Evolutionary conservation across 176 grass and related monocot species (phyloP).

Genomic region (Avena insularis): DNA sequence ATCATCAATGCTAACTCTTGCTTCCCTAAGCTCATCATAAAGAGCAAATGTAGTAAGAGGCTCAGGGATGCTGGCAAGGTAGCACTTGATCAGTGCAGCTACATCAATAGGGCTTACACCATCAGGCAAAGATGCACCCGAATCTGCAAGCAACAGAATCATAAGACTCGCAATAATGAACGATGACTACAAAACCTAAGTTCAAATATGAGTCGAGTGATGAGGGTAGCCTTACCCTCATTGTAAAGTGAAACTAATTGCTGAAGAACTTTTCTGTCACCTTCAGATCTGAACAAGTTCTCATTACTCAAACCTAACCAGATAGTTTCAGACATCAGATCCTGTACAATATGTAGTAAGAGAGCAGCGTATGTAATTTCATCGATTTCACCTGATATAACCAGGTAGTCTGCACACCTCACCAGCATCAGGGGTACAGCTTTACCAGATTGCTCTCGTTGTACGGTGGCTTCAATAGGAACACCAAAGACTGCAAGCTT

Average conservation of each 20-base stretch:
- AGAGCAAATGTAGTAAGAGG: slow-evolving; percentile 71
- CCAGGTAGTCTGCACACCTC: slow-evolving; percentile 85
- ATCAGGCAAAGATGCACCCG: slow-evolving; percentile 76
- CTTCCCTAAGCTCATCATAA: slow-evolving; percentile 86
- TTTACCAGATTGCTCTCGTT: slow-evolving; percentile 71
- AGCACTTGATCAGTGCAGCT: slow-evolving; percentile 87
- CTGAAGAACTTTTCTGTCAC: slow-evolving; percentile 76
- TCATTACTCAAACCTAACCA: slow-evolving; percentile 75
- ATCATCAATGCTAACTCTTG: slow-evolving; percentile 79
- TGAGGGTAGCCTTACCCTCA: slow-evolving; percentile 70
- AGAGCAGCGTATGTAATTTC: slow-evolving; percentile 20
- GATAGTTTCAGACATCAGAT: slow-evolving; percentile 43
- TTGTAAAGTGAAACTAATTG: slow-evolving; percentile 93
- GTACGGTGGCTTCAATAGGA: slow-evolving; percentile 78
- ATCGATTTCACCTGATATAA: slow-evolving; percentile 78
- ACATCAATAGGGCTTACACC: slow-evolving; percentile 71
- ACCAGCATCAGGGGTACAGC: slow-evolving; percentile 85
- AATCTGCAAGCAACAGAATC: slow-evolving; percentile 62
- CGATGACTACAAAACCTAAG: slow-evolving; percentile 23
- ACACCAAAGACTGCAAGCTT: slow-evolving; percentile 84
- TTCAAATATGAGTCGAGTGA: slow-evolving; percentile 30
- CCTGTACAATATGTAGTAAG: background rate
- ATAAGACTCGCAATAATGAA: slow-evolving; percentile 29
- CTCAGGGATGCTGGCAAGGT: slow-evolving; percentile 93
- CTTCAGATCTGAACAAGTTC: slow-evolving; percentile 93